Conservation (phyloP, 257 asterid species). For the Coffea canephora region DNA sequence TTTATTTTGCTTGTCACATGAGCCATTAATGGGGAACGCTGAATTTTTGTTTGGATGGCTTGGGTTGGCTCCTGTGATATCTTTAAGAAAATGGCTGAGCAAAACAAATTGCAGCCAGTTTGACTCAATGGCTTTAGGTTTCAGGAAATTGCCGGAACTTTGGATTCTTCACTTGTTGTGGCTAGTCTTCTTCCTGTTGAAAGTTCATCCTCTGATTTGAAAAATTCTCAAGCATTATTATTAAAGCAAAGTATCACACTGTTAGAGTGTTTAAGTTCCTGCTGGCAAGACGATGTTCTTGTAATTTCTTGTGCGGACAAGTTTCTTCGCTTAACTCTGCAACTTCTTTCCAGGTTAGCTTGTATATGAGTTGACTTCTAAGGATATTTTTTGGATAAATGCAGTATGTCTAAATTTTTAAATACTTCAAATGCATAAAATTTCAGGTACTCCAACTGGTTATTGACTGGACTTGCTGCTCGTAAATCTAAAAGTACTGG, state of each 20-base stretch:
- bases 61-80: background rate
- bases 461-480: conserved; percentile 75
- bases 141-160: conserved; percentile 96
- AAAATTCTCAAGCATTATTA: conserved; percentile 46
- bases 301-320: conserved; percentile 89
- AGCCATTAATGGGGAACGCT: background rate
- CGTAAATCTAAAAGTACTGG: conserved; percentile 60
- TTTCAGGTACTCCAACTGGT: conserved; percentile 81
- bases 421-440: conserved; percentile 5
- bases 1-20: background rate
- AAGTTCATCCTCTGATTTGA: conserved; percentile 39
- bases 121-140: conserved; percentile 58
- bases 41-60: conserved; percentile 7
- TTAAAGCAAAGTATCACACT: conserved; percentile 79
- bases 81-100: background rate
- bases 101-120: conserved; percentile 23
- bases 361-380: conserved; percentile 8
- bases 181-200: conserved; percentile 51
- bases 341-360: conserved; percentile 85
- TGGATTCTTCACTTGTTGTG: conserved; percentile 82
- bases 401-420: background rate
- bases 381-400: background rate
- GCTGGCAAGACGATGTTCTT: conserved; percentile 92
- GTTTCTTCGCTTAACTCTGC: conserved; percentile 89
- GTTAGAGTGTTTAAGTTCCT: conserved; percentile 81